Conservation (phyloP, 768 basidiomycete species). For the Lentinula boryana region DNA sequence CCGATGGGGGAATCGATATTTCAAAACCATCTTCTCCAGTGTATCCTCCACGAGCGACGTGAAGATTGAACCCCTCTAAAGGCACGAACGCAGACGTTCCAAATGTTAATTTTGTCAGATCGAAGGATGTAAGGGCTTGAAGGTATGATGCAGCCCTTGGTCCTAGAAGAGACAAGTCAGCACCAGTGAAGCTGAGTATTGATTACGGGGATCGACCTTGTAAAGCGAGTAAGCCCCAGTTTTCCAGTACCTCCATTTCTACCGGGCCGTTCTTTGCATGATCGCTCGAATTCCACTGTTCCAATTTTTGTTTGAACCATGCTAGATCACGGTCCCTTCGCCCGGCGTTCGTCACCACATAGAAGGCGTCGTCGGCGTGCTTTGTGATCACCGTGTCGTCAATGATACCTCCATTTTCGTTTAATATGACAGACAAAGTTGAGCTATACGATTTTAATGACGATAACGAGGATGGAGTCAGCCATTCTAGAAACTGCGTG, state of each 20-base stretch:
- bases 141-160: slow-evolving; percentile 79
- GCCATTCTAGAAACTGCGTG: slow-evolving; percentile 78
- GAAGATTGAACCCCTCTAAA: slow-evolving; percentile 69
- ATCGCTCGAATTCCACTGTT: slow-evolving; percentile 70
- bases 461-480: slow-evolving; percentile 80
- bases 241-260: slow-evolving; percentile 73
- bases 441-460: slow-evolving; percentile 68
- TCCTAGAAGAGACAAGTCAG: slow-evolving; percentile 33
- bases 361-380: slow-evolving; percentile 73
- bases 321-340: slow-evolving; percentile 74
- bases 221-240: slow-evolving; percentile 84
- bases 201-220: slow-evolving; percentile 53
- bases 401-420: slow-evolving; percentile 88
- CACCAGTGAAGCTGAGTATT: background rate
- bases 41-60: slow-evolving; percentile 93
- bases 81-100: slow-evolving; percentile 79
- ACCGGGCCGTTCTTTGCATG: slow-evolving; percentile 54
- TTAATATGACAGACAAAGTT: slow-evolving; percentile 85
- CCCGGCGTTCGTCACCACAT: slow-evolving; percentile 96
- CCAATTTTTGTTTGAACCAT: slow-evolving; percentile 66
- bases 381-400: slow-evolving; percentile 94
- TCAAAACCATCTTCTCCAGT: slow-evolving; percentile 99
- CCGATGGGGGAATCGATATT: slow-evolving; percentile 82
- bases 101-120: slow-evolving; percentile 73
- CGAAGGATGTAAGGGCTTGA: slow-evolving; percentile 69